Conservation (phyloP, 208 protist genomes). For the Entamoeba moshkovskii region DNA sequence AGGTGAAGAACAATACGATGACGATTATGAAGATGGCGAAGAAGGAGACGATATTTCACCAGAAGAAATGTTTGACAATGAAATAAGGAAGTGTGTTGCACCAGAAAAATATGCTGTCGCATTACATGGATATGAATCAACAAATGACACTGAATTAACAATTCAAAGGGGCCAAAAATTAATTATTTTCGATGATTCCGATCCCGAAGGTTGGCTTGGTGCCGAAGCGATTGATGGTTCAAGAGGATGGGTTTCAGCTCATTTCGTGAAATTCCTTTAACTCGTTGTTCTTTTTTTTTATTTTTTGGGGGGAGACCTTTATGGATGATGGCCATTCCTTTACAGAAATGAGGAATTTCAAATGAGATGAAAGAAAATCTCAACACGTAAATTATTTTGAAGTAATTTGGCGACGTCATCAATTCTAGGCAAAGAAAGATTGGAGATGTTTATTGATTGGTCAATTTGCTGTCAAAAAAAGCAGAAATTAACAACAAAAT, state of each 20-base stretch:
- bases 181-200: background rate
- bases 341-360: too few species aligned
- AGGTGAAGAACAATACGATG: background rate
- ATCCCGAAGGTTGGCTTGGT: background rate
- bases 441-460: too few species aligned
- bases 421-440: too few species aligned
- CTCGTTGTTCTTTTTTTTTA: background rate
- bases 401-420: too few species aligned
- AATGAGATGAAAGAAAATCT: too few species aligned
- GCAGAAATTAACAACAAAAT: too few species aligned
- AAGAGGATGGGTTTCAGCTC: background rate
- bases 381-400: too few species aligned
- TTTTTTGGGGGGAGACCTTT: too few species aligned
- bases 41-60: background rate
- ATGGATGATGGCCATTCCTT: too few species aligned
- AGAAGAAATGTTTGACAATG: background rate
- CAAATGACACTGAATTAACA: background rate
- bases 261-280: background rate
- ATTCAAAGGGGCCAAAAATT: background rate
- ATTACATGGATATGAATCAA: background rate
- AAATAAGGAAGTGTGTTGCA: background rate
- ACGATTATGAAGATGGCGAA: too few species aligned
- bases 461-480: too few species aligned
- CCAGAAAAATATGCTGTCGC: background rate
- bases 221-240: background rate